Conservation (phyloP, 805 yeast species). For the Dipodascus geniculatus region DNA sequence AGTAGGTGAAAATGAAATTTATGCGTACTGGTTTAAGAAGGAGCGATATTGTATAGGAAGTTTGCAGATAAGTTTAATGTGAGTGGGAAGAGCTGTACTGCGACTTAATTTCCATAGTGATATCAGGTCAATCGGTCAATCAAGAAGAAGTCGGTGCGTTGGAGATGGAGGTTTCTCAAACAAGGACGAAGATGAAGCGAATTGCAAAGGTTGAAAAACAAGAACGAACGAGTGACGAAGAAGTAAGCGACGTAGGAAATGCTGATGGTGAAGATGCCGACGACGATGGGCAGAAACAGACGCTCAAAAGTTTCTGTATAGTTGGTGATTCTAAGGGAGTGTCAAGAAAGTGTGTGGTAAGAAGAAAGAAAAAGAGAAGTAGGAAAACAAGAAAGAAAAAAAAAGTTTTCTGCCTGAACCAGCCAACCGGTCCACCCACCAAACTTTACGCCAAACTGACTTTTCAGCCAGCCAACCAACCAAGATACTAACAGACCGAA, state of each 20-base stretch:
- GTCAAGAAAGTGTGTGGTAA: background rate
- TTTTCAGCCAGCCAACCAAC: background rate
- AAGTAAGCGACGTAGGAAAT: background rate
- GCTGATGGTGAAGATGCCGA: background rate
- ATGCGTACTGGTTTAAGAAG: too few relatives aligned
- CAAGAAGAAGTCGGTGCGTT: background rate
- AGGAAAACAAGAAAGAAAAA: background rate
- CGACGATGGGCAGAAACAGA: too few relatives aligned
- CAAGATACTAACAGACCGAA: background rate
- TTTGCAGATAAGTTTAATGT: too few relatives aligned
- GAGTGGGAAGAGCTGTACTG: too few relatives aligned
- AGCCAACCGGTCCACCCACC: background rate
- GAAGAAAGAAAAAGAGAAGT: background rate
- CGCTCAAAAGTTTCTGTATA: too few relatives aligned
- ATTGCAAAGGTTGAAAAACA: too few relatives aligned
- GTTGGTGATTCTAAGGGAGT: background rate
- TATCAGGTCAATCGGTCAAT: too few relatives aligned
- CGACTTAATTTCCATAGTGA: too few relatives aligned
- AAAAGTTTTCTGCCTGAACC: background rate
- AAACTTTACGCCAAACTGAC: background rate
- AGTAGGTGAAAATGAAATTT: conserved; percentile 3
- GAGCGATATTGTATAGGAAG: too few relatives aligned
- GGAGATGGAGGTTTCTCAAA: too few relatives aligned
- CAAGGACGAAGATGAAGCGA: too few relatives aligned
- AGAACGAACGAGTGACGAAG: background rate